Percentiles rank a stretch among this genome's conserved stretches.
Evolutionary conservation across 768 basidiomycete genomes (phyloP).

Genomic region (Panellus pusillus): DNA sequence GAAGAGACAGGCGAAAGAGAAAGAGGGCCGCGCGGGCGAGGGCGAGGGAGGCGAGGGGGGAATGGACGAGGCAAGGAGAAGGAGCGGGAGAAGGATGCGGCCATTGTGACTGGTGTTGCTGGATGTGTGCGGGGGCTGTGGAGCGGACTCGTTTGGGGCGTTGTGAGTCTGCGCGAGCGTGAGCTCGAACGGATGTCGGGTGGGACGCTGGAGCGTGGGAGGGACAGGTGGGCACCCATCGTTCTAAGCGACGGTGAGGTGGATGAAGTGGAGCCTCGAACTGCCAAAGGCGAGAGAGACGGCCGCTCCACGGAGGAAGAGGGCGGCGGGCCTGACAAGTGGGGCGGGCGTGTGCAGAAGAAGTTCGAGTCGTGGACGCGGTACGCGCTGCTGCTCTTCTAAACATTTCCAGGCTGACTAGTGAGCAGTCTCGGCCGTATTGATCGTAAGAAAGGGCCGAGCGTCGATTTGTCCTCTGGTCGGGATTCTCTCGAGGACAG

Average conservation of each 20-base stretch:
- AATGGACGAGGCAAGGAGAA: constrained; percentile 21
- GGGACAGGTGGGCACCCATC: constrained; percentile 25
- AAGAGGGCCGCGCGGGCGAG: constrained; percentile 25
- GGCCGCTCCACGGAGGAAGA: constrained; percentile 46
- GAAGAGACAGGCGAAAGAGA: constrained; percentile 22
- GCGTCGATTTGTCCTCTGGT: constrained; percentile 13
- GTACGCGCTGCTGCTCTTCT: constrained; percentile 26
- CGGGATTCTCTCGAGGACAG: constrained; percentile 18
- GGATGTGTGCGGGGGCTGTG: constrained; percentile 43
- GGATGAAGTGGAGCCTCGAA: constrained; percentile 23
- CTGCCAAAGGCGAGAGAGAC: constrained; percentile 29
- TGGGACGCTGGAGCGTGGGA: constrained; percentile 22
- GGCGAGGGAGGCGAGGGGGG: constrained; percentile 28
- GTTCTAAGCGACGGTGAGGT: constrained; percentile 44
- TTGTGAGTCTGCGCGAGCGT: constrained; percentile 40
- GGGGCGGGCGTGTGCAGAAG: constrained; percentile 43
- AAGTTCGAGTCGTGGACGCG: constrained; percentile 48
- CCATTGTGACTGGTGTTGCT: constrained; percentile 28
- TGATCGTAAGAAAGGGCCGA: constrained; percentile 15
- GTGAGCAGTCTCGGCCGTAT: constrained; percentile 6
- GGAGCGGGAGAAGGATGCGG: constrained; percentile 31
- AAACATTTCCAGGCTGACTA: not conserved
- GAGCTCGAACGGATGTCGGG: constrained; percentile 25
- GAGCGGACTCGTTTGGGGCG: constrained; percentile 40
- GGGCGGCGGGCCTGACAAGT: constrained; percentile 38